Evolutionary conservation across 23 red algal species (phyloP).

Genomic region (Gracilariopsis chorda): DNA sequence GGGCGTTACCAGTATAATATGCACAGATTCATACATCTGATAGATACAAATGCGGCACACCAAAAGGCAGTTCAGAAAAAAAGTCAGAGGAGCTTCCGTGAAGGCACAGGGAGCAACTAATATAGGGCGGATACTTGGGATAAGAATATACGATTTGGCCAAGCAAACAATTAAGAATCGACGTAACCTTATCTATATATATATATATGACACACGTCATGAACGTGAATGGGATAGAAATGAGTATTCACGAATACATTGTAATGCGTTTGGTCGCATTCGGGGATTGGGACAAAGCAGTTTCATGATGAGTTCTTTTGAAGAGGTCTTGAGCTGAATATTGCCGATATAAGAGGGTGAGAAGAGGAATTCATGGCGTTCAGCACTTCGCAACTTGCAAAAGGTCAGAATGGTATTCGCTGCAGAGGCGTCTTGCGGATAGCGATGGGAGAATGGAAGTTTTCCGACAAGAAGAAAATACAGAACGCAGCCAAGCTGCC

Average conservation of each 20-base stretch:
- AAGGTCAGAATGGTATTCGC: slow-evolving; percentile 30
- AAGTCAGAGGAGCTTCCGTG: too few species aligned
- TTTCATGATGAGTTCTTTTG: slow-evolving; percentile 25
- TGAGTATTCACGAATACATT: slow-evolving; percentile 25
- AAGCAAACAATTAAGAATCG: too few species aligned
- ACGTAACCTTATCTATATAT: too few species aligned
- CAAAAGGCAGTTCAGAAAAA: too few species aligned
- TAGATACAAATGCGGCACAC: too few species aligned
- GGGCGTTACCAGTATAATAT: too few species aligned
- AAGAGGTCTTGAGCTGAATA: background rate
- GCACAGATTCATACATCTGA: too few species aligned
- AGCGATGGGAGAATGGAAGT: slow-evolving; percentile 36
- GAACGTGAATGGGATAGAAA: background rate
- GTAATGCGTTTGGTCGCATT: slow-evolving; percentile 38
- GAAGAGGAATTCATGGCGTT: slow-evolving; percentile 33
- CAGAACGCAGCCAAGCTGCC: slow-evolving; percentile 45
- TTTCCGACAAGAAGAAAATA: slow-evolving; percentile 41
- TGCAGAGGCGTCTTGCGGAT: slow-evolving; percentile 21
- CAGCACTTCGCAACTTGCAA: slow-evolving; percentile 37
- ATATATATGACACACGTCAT: too few species aligned
- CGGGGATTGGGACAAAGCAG: slow-evolving; percentile 49
- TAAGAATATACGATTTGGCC: too few species aligned
- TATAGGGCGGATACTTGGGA: too few species aligned
- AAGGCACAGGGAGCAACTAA: too few species aligned
- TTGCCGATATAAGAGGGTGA: background rate